Base-by-base conservation (phyloP, 2,329 filamentous ascomycete genomes). In the Raffaelea deltoideospora region DNA sequence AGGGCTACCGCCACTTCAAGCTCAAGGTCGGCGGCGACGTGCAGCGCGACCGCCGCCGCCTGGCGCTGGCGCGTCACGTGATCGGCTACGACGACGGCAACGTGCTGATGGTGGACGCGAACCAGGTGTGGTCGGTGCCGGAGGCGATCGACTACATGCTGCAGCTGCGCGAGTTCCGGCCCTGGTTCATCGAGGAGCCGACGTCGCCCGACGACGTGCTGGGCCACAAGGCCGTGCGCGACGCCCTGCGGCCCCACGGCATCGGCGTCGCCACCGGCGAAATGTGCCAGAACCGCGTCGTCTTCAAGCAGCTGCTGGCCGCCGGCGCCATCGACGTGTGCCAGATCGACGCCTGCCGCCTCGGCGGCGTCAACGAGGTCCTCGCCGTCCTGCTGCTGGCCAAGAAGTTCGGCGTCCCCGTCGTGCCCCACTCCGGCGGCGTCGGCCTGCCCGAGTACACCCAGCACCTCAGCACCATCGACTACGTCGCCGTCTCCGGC, bases 171-270 rank as follows among this genome's bases (percentile, higher is more conserved):
- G 76, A 86, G 48, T 93, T 86, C 64, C 80, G 81, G 65, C 81
- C 81, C 21, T 90, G 84, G 81, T 93, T 93, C 62, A 93, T 94
- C 53, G 86, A 93, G 62, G 86, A 94, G 67, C 86, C 86, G 3
- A 94, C 86, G 13, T 84, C 77, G 18, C 86, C 86, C 11, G 86
- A 93, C 52, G 86, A 94, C 54, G 76, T 93, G 40, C 75, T 90
- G 38, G 86, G 86, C 40, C 86, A 94, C 68, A 83, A 81, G 52
- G 79, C 82, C 4, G 76, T 93, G 49, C 76, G 82, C 35, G 79
- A 88, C 43, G 85, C 85, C 4, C 74, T 94, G 10, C 69, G 70
- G 48, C 76, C 80, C 0, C 65, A 75, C 51, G 72, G 72, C 39
- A 84, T 94, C 48, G 83, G 83, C 40, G 86, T 93, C 5, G 86